These are phyloP conservation scores for Phaeotremella skinneri DNA, from an alignment of 768 basidiomycete species.

Conservation along the genomic window DNA sequence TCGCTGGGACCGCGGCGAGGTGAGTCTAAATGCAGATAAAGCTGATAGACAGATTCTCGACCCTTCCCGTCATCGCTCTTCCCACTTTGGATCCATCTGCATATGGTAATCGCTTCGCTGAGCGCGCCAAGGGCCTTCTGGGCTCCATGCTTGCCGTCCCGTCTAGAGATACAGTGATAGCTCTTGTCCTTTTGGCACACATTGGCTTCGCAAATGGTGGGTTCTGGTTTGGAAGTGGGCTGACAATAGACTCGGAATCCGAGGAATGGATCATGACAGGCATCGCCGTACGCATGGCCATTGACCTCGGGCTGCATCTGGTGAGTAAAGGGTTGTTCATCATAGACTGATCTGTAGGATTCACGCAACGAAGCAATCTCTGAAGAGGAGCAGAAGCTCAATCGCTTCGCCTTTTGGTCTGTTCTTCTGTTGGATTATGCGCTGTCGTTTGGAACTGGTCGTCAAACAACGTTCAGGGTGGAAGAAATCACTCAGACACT, in stretches of 20 bases:
- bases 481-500: conserved; percentile 35
- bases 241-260: conserved; percentile 29
- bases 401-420: conserved; percentile 34
- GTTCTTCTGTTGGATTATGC: conserved; percentile 33
- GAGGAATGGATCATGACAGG: conserved; percentile 35
- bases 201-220: conserved; percentile 33
- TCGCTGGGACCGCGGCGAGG: conserved; percentile 36
- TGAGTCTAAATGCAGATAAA: conserved; percentile 4
- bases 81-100: conserved; percentile 16
- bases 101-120: conserved; percentile 33
- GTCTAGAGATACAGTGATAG: conserved; percentile 22
- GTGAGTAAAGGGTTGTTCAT: conserved; percentile 10
- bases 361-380: conserved; percentile 20
- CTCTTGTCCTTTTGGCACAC: conserved; percentile 25
- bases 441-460: conserved; percentile 29
- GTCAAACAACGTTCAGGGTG: conserved; percentile 26
- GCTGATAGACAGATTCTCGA: conserved; percentile 31
- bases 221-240: background rate
- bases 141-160: conserved; percentile 36
- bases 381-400: conserved; percentile 15
- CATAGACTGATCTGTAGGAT: conserved; percentile 15
- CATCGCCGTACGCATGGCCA: conserved; percentile 34
- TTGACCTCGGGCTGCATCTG: conserved; percentile 37
- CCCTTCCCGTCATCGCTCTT: conserved; percentile 23
- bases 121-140: conserved; percentile 33